Evolutionary conservation across 164 flowering plant genomes (phyloP).

Genomic region (Paratinospora sagittata): DNA sequence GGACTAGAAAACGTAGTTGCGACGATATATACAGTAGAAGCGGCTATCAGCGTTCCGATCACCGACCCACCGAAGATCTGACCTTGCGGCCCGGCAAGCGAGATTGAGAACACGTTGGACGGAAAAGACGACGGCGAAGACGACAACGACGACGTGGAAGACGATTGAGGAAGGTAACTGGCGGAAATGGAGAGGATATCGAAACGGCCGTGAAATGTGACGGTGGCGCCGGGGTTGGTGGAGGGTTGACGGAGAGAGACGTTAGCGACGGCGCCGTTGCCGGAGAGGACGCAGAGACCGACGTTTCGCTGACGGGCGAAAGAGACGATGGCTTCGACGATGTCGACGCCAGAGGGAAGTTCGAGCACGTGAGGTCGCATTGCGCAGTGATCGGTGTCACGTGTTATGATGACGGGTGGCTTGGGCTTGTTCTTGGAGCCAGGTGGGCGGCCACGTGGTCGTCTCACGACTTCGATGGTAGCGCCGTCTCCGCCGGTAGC

Average conservation of each 20-base stretch:
- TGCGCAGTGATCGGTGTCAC: constrained; percentile 38
- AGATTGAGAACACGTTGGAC: constrained; percentile 36
- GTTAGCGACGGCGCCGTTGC: constrained; percentile 59
- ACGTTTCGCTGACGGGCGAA: constrained; percentile 41
- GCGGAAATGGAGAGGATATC: constrained; percentile 71
- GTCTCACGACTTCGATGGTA: constrained; percentile 43
- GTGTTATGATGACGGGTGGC: constrained; percentile 52
- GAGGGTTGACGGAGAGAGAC: constrained; percentile 68
- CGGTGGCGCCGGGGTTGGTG: constrained; percentile 42
- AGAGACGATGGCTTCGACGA: constrained; percentile 39
- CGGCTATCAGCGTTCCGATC: constrained; percentile 45
- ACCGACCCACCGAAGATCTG: constrained; percentile 71
- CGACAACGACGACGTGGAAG: neutral
- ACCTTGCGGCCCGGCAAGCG: constrained; percentile 65
- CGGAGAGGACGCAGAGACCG: constrained; percentile 55
- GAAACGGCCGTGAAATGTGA: constrained; percentile 67
- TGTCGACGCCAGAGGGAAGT: constrained; percentile 46
- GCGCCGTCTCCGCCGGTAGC: constrained; percentile 37
- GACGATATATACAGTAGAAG: constrained; percentile 43
- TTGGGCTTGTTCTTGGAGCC: constrained; percentile 75
- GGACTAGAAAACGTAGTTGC: constrained; percentile 53
- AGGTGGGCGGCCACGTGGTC: constrained; percentile 72
- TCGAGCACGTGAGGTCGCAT: constrained; percentile 69
- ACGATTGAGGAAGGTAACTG: constrained; percentile 36
- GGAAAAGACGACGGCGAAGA: constrained; percentile 9